A percentile compares a stretch with the other conserved stretches of the same genome.
Evolutionary conservation across 148 eudicot genomes (phyloP).

Genomic region (Cornus controversa): DNA sequence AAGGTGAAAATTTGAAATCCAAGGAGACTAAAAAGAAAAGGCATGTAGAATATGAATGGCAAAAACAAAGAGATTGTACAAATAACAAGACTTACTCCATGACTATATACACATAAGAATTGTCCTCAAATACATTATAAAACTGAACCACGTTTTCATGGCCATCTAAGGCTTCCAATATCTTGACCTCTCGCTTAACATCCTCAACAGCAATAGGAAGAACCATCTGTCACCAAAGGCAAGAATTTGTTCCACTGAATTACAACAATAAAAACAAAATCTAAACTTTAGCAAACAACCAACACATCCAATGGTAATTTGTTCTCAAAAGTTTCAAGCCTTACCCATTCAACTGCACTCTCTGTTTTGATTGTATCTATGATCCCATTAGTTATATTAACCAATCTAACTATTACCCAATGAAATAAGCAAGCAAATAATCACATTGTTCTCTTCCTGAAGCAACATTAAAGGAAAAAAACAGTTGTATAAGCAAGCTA

Average conservation of each 20-base stretch:
- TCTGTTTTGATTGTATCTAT: not conserved
- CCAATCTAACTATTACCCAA: not conserved
- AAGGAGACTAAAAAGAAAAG: not conserved
- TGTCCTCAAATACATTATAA: slow-evolving; percentile 87
- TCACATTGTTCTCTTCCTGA: not conserved
- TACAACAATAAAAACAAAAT: not conserved
- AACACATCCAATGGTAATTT: not conserved
- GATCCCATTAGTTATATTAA: not conserved
- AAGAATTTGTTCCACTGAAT: slow-evolving; percentile 5
- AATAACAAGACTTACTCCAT: slow-evolving; percentile 78
- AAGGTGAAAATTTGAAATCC: not conserved
- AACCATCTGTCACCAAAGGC: slow-evolving; percentile 66
- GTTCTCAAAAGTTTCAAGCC: not conserved
- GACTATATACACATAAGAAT: slow-evolving; percentile 82
- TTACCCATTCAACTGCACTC: not conserved
- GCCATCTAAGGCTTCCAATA: slow-evolving; percentile 83
- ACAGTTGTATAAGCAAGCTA: not conserved
- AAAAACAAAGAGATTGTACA: not conserved
- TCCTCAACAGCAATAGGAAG: slow-evolving; percentile 94
- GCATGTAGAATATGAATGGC: not conserved
- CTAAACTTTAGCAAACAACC: not conserved
- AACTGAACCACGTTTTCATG: slow-evolving; percentile 98
- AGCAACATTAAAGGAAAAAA: not conserved
- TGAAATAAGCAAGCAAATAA: not conserved
- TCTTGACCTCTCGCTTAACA: slow-evolving; percentile 97